A percentile compares a stretch with the other conserved stretches of the same genome.
Evolutionary conservation across 2,329 filamentous ascomycete species (phyloP).

Genomic region (Cylindrodendrum hubeiense): DNA sequence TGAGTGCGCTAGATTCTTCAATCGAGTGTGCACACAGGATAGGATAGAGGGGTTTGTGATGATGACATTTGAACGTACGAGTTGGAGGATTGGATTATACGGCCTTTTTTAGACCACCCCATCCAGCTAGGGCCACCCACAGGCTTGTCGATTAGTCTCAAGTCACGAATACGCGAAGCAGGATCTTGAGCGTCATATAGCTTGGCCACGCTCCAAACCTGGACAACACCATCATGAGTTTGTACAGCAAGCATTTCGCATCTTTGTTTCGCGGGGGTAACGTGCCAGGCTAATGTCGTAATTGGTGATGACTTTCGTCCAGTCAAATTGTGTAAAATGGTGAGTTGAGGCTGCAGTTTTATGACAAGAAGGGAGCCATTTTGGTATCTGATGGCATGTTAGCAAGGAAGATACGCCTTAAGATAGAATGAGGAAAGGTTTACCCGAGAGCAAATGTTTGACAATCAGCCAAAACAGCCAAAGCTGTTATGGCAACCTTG

Average conservation of each 20-base stretch:
- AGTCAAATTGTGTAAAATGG: constrained; percentile 91
- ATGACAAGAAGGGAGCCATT: constrained; percentile 95
- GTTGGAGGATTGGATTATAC: constrained; percentile 92
- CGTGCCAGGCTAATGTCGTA: constrained; percentile 91
- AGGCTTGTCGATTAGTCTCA: constrained; percentile 83
- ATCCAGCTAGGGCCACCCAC: constrained; percentile 90
- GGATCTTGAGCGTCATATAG: constrained; percentile 76
- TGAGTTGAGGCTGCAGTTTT: constrained; percentile 90
- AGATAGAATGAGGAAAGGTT: constrained; percentile 37
- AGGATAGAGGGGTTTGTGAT: no score
- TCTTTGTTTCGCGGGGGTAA: constrained; percentile 93
- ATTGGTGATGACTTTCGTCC: constrained; percentile 89
- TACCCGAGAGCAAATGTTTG: constrained; percentile 97
- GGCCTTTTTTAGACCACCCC: constrained; percentile 97
- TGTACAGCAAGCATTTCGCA: constrained; percentile 98
- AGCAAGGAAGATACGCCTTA: constrained; percentile 11
- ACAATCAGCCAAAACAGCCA: constrained; percentile 91
- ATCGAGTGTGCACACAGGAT: constrained; percentile 62
- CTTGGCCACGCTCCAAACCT: constrained; percentile 97
- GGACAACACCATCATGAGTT: constrained; percentile 89
- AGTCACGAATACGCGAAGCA: constrained; percentile 88
- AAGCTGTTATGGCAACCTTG: constrained; percentile 92
- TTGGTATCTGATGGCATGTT: constrained; percentile 74
- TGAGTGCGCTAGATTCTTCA: constrained; percentile 44
- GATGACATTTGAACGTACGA: constrained; percentile 80